Conservation (phyloP, 2,329 filamentous ascomycete genomes). For the Monosporascus sp. region DNA sequence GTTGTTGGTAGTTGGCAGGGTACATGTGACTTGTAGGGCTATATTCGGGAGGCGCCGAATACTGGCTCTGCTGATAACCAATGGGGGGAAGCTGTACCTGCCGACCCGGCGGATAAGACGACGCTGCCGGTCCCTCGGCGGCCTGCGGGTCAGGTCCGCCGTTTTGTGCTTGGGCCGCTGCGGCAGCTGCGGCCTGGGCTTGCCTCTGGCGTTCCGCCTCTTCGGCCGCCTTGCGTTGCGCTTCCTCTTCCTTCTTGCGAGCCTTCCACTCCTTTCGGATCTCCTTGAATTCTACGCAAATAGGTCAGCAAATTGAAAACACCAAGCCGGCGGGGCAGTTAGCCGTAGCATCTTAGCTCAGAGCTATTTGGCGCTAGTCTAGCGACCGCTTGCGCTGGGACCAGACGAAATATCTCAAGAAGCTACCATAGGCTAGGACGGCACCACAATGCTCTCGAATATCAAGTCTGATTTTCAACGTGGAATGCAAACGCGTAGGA, state of each 20-base stretch:
- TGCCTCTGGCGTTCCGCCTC: conserved; percentile 68
- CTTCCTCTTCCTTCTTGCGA: conserved; percentile 98
- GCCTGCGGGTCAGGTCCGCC: conserved; percentile 42
- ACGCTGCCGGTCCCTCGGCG: conserved; percentile 48
- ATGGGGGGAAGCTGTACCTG: conserved; percentile 67
- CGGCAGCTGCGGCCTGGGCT: conserved; percentile 39
- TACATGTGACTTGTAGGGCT: conserved; percentile 46
- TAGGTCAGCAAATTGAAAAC: conserved; percentile 26
- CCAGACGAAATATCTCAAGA: background rate
- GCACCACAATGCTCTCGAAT: background rate
- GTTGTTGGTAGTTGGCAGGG: conserved; percentile 41
- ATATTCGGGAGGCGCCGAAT: conserved; percentile 61
- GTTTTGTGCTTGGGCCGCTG: conserved; percentile 48
- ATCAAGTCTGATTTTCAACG: background rate
- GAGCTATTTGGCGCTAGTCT: background rate
- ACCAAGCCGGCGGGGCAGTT: conserved; percentile 1
- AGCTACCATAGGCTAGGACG: background rate
- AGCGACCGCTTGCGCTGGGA: background rate
- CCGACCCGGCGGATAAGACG: conserved; percentile 52
- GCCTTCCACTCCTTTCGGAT: conserved; percentile 99
- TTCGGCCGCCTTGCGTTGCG: conserved; percentile 81
- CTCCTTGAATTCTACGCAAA: conserved; percentile 84
- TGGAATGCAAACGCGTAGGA: background rate
- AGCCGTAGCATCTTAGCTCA: background rate
- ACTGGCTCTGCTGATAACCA: conserved; percentile 64